Conservation (phyloP, 2,329 filamentous ascomycete genomes). For the Dothidotthia symphoricarpi region DNA sequence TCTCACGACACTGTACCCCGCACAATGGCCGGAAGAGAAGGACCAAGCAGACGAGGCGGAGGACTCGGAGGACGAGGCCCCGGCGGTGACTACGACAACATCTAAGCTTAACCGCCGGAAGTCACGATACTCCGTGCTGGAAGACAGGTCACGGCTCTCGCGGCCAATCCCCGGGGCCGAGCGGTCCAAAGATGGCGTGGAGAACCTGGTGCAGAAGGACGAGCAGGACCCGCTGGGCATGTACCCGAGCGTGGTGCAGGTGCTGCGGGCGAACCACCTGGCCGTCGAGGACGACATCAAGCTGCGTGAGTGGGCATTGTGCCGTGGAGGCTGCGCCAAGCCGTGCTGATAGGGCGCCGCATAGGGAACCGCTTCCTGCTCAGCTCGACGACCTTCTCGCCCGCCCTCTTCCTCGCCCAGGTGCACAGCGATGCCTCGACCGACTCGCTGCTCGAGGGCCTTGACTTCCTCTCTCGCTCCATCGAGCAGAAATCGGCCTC, state of each 20-base stretch:
- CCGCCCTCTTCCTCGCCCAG: conserved; percentile 85
- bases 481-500: conserved; percentile 98
- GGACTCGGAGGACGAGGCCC: conserved; percentile 55
- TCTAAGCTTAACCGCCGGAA: conserved; percentile 38
- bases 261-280: conserved; percentile 72
- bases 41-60: conserved; percentile 62
- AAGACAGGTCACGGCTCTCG: conserved; percentile 68
- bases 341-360: no score
- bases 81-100: conserved; percentile 7
- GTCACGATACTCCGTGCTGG: conserved; percentile 81
- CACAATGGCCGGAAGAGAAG: conserved; percentile 82
- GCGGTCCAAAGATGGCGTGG: conserved; percentile 65
- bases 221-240: conserved; percentile 90
- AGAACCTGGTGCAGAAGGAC: conserved; percentile 82
- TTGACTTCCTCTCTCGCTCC: conserved; percentile 82
- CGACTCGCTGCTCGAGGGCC: conserved; percentile 72
- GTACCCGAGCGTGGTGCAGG: conserved; percentile 79
- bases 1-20: conserved; percentile 72
- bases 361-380: conserved; percentile 87
- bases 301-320: conserved; percentile 68
- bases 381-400: conserved; percentile 93
- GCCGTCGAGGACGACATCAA: conserved; percentile 80
- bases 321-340: no score
- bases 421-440: conserved; percentile 86
- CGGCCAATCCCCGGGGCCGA: conserved; percentile 68